These are phyloP conservation scores for Dalbergia cochinchinensis DNA, from an alignment of 306 rosid genomes.

Conservation along the genomic window DNA sequence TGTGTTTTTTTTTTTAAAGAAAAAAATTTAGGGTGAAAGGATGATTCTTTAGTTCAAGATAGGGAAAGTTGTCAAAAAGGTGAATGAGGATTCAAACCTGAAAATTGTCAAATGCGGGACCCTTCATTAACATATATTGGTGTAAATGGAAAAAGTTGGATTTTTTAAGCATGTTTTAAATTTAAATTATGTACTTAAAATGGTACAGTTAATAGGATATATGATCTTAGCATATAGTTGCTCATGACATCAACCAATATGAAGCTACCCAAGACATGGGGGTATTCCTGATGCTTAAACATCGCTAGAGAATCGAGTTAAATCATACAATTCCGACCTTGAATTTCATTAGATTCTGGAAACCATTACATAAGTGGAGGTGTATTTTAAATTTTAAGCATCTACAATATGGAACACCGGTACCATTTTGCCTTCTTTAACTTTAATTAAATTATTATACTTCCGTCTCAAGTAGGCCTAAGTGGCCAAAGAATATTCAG, in stretches of 20 bases:
- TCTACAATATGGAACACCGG: not conserved
- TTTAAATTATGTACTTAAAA: too few relatives aligned
- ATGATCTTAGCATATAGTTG: slow-evolving; percentile 17
- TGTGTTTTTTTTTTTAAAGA: too few relatives aligned
- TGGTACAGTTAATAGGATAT: not conserved
- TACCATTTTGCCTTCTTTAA: not conserved
- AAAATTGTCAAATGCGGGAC: too few relatives aligned
- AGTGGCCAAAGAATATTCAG: not conserved
- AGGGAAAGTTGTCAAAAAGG: too few relatives aligned
- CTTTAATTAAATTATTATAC: too few relatives aligned
- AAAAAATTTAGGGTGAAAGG: too few relatives aligned
- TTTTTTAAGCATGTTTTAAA: too few relatives aligned
- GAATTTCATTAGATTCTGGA: slow-evolving; percentile 16
- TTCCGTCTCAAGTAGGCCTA: not conserved
- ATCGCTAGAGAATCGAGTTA: not conserved
- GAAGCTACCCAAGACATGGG: not conserved
- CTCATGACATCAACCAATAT: not conserved
- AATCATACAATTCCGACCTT: slow-evolving; percentile 2
- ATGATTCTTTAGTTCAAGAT: too few relatives aligned
- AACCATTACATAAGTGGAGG: not conserved
- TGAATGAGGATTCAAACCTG: too few relatives aligned
- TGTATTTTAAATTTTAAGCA: not conserved
- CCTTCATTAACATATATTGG: too few relatives aligned
- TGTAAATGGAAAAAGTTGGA: too few relatives aligned
- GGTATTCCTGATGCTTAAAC: not conserved